These are phyloP conservation scores for Pseudofabraea citricarpa DNA, from an alignment of 2,329 filamentous ascomycete species.

Conservation along the genomic window DNA sequence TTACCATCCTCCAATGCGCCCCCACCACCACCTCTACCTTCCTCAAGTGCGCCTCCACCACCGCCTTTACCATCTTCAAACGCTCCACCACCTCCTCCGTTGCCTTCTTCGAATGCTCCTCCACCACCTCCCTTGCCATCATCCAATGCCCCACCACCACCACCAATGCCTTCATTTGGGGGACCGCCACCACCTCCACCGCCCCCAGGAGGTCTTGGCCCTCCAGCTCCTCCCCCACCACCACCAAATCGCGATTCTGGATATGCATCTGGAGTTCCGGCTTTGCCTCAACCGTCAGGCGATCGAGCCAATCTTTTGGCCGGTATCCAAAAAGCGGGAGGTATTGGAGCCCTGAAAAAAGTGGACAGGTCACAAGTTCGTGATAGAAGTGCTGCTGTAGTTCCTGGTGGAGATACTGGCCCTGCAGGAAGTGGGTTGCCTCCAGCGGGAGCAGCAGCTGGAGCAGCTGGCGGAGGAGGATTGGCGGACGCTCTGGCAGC, in stretches of 20 bases:
- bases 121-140: constrained; percentile 27
- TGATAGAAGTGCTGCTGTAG: constrained; percentile 63
- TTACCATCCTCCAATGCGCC: constrained; percentile 32
- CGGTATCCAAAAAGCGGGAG: constrained; percentile 67
- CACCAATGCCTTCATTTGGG: constrained; percentile 26
- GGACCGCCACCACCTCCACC: constrained; percentile 40
- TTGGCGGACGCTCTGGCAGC: constrained; percentile 81
- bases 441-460: constrained; percentile 47
- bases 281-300: constrained; percentile 37
- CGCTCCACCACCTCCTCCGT: constrained; percentile 33
- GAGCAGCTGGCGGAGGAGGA: constrained; percentile 50
- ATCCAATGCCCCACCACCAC: constrained; percentile 27
- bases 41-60: constrained; percentile 29
- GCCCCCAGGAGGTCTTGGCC: constrained; percentile 31
- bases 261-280: constrained; percentile 49
- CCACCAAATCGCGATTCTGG: constrained; percentile 53
- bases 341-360: constrained; percentile 67
- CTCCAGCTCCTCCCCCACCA: constrained; percentile 48
- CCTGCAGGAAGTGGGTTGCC: constrained; percentile 47
- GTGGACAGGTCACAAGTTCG: constrained; percentile 66
- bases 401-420: constrained; percentile 49
- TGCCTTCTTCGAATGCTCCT: constrained; percentile 28
- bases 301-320: constrained; percentile 58
- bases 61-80: constrained; percentile 28
- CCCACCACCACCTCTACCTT: constrained; percentile 34